A percentile compares a stretch with the other conserved stretches of the same genome.
Evolutionary conservation across 2,329 filamentous ascomycete species (phyloP).

Genomic region (Venturia oleaginea): DNA sequence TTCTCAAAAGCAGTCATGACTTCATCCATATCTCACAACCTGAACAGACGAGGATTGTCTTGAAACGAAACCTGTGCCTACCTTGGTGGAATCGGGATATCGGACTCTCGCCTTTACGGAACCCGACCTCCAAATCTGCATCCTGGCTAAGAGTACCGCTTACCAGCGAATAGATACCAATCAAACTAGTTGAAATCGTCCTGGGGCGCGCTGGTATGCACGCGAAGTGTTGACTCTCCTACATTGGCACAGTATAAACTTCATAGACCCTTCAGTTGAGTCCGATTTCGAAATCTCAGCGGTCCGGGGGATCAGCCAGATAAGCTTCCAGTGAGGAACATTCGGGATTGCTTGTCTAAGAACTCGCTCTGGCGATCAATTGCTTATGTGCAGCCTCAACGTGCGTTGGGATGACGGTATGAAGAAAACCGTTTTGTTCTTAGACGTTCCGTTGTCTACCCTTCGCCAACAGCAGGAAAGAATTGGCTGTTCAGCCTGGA

Average conservation of each 20-base stretch:
- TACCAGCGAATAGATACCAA: no score
- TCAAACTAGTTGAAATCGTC: no score
- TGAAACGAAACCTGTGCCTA: not conserved
- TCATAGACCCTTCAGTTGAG: not conserved
- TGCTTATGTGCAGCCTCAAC: not conserved
- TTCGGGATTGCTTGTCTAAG: not conserved
- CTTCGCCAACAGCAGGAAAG: not conserved
- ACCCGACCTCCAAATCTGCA: not conserved
- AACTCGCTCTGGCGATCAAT: not conserved
- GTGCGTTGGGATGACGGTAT: not conserved
- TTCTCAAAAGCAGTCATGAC: not conserved
- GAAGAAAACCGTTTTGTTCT: not conserved
- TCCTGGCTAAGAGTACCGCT: no score
- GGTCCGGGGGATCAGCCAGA: not conserved
- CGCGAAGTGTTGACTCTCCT: not conserved
- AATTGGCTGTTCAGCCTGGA: not conserved
- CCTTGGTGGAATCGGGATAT: not conserved
- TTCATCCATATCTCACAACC: not conserved
- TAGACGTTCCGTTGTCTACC: not conserved
- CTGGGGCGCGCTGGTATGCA: no score
- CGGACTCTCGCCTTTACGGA: not conserved
- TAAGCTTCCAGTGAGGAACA: not conserved
- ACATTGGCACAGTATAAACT: not conserved
- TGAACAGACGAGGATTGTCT: not conserved
- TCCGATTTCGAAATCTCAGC: not conserved